Conservation (phyloP, 108 stramenopile species). For the Licmophora abbreviata region DNA sequence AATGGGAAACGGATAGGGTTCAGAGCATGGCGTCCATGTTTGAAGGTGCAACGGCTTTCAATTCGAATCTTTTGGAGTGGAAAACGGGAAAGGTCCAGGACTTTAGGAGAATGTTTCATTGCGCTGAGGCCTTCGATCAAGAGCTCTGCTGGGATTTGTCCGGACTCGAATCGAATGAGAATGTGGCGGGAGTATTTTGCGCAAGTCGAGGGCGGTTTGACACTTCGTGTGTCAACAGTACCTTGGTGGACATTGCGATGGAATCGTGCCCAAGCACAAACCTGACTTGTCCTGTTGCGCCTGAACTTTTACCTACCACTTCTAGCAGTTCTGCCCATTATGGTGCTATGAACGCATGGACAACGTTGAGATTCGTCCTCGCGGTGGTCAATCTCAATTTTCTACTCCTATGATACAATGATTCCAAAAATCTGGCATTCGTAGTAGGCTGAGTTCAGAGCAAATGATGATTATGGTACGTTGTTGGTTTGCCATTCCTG, state of each 20-base stretch:
- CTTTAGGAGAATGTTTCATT: conserved; percentile 16
- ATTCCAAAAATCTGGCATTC: too few species aligned
- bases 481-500: too few species aligned
- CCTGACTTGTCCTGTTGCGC: too few species aligned
- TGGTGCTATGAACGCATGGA: too few species aligned
- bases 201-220: conserved; percentile 1
- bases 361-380: too few species aligned
- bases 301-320: too few species aligned
- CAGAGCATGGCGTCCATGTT: conserved; percentile 24
- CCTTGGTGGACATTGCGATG: background rate
- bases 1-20: conserved; percentile 21
- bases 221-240: conserved; percentile 11
- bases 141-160: conserved; percentile 23
- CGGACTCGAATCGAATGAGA: background rate
- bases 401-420: too few species aligned
- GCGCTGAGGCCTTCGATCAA: conserved; percentile 22
- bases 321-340: too few species aligned
- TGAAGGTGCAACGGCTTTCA: conserved; percentile 11
- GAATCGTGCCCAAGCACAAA: background rate
- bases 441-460: too few species aligned
- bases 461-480: too few species aligned
- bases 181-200: conserved; percentile 18
- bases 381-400: too few species aligned
- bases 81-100: conserved; percentile 5
- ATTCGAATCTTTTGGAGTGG: conserved; percentile 4